A percentile compares a stretch with the other conserved stretches of the same genome.
These are phyloP conservation scores for Hypseocharis bilobata DNA, from an alignment of 441 rosid species.

Conservation along the genomic window DNA sequence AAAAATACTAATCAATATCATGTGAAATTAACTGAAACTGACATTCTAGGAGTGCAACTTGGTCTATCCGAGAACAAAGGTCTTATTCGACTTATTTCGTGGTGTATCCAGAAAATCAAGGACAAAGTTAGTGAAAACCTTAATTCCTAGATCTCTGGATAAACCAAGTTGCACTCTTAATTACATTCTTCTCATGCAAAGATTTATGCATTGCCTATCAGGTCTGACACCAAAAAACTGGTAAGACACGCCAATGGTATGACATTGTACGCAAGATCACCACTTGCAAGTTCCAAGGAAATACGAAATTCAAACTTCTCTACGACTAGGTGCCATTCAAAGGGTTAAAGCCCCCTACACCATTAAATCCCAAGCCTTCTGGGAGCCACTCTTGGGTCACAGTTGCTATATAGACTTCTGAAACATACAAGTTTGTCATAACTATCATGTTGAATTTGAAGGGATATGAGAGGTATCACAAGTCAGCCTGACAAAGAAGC, in stretches of 20 bases:
- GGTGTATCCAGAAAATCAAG: too few species aligned
- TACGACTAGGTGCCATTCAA: neutral
- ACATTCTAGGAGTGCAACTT: neutral
- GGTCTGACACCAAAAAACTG: neutral
- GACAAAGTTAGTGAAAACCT: too few species aligned
- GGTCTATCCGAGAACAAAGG: neutral
- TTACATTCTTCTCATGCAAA: neutral
- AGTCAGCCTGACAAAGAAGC: neutral
- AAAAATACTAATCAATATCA: neutral
- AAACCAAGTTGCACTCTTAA: neutral
- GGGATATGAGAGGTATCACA: conserved; percentile 2
- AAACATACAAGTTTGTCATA: too few species aligned
- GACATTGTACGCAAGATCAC: neutral
- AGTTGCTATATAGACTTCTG: too few species aligned
- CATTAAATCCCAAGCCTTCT: neutral
- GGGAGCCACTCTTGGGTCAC: neutral
- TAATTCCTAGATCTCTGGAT: neutral
- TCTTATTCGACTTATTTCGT: too few species aligned
- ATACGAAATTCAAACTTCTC: conserved; percentile 6
- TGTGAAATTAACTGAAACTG: neutral
- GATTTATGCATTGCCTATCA: neutral
- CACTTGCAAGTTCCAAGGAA: neutral
- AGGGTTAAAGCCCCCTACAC: neutral
- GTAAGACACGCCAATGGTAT: neutral
- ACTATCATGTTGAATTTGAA: too few species aligned